These are phyloP conservation scores for Cryptosporidium xiaoi DNA, from an alignment of 169 alveolate genomes.

Conservation along the genomic window DNA sequence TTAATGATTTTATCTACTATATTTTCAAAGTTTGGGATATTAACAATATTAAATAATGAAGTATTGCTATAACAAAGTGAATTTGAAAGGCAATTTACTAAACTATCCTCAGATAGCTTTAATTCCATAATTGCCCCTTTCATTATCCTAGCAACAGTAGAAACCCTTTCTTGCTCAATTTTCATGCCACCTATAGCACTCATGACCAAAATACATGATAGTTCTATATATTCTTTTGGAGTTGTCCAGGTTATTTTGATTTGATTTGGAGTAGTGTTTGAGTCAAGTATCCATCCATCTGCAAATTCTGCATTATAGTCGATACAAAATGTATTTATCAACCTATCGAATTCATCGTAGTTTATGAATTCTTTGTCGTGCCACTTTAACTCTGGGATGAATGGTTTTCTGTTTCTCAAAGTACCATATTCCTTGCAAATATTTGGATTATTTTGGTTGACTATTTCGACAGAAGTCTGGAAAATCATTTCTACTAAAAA, in stretches of 20 bases:
- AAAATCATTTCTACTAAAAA: constrained; percentile 36
- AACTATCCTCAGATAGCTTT: constrained; percentile 27
- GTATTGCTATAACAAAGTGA: constrained; percentile 33
- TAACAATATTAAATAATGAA: constrained; percentile 46
- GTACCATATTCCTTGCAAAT: background rate
- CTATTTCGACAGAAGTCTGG: constrained; percentile 42
- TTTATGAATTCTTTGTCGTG: constrained; percentile 14
- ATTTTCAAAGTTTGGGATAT: constrained; percentile 37
- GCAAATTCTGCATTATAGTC: constrained; percentile 51
- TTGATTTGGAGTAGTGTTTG: constrained; percentile 56
- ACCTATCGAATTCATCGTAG: constrained; percentile 29
- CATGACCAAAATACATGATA: constrained; percentile 41
- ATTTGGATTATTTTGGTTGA: constrained; percentile 6
- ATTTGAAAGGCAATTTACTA: constrained; percentile 37
- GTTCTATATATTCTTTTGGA: constrained; percentile 48
- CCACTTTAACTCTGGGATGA: constrained; percentile 50
- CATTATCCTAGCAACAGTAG: constrained; percentile 36
- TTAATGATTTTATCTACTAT: constrained; percentile 3
- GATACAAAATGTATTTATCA: constrained; percentile 57
- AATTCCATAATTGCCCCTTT: constrained; percentile 43
- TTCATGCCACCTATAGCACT: constrained; percentile 61
- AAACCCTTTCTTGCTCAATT: constrained; percentile 17
- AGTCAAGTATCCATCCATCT: constrained; percentile 55
- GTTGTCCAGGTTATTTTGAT: constrained; percentile 67
- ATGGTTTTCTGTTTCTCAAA: constrained; percentile 12